phyloP scores from a whole-genome alignment of 2,329 filamentous ascomycete genomes.

The Nemania sp. region DNA sequence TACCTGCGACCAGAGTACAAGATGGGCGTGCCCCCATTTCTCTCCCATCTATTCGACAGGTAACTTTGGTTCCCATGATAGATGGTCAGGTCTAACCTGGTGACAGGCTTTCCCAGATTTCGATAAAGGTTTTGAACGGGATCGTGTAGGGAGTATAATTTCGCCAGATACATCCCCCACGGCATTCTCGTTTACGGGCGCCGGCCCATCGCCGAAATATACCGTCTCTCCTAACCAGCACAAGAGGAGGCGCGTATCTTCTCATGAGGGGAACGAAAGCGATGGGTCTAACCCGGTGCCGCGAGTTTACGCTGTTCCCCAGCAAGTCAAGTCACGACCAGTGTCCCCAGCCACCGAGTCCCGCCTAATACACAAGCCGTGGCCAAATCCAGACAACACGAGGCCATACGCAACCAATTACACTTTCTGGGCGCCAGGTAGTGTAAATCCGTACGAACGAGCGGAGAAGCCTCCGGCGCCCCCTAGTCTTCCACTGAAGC shows the following conservation, averaged over 20 bases:
- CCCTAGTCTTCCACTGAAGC: slow-evolving; percentile 57
- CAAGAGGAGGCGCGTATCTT: slow-evolving; percentile 62
- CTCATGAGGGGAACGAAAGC: slow-evolving; percentile 56
- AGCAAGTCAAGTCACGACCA: slow-evolving; percentile 46
- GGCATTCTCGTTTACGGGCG: slow-evolving; percentile 45
- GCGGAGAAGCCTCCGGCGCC: slow-evolving; percentile 54
- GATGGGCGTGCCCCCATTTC: slow-evolving; percentile 57
- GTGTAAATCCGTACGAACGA: slow-evolving; percentile 53
- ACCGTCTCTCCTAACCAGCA: slow-evolving; percentile 61
- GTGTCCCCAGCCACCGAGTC: slow-evolving; percentile 53
- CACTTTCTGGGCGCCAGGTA: slow-evolving; percentile 48
- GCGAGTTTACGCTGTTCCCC: slow-evolving; percentile 58
- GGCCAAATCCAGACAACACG: slow-evolving; percentile 51
- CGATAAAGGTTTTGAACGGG: slow-evolving; percentile 50
- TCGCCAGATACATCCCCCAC: slow-evolving; percentile 54
- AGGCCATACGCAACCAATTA: slow-evolving; percentile 52
- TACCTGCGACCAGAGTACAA: slow-evolving; percentile 53
- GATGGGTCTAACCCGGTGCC: slow-evolving; percentile 60
- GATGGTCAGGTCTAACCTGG: slow-evolving; percentile 38
- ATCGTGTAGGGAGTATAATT: slow-evolving; percentile 49
- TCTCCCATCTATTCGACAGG: slow-evolving; percentile 66
- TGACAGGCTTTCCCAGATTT: slow-evolving; percentile 61
- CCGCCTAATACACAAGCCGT: slow-evolving; percentile 51
- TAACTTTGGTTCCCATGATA: slow-evolving; percentile 46
- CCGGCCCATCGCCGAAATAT: slow-evolving; percentile 56